Evolutionary conservation across 2,329 filamentous ascomycete genomes (phyloP), one percentile per base, ranked within the genome.

Genomic region (Leptographium wingfieldii): DNA sequence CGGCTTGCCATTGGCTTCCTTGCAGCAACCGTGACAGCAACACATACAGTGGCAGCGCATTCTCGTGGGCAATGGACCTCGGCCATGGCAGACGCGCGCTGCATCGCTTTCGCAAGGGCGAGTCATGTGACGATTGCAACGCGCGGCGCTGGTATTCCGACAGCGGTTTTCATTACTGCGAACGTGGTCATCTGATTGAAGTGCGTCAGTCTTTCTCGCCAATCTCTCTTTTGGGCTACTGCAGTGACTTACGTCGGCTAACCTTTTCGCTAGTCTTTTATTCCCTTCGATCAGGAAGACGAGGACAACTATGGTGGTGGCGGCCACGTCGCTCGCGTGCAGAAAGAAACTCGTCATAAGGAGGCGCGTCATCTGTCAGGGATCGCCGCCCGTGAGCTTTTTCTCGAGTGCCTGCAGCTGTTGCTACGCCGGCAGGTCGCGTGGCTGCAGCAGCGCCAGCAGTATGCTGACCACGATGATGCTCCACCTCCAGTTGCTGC

Each of bases 331-430:
- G 68, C 75, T 19, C 79, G 81, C 60, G 80, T 79, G 63, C 81
- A 83, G 69, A 85, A 81, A 63, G 81, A 83, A 67, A 71, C 73
- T 29, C 76, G 76, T 58, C 76, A 81, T 67, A 81, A 76, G 55
- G 73, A 79, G 55, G 76, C 76, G 55, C 75, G 76, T 61, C 80
- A 85, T 68, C 76, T 88, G 56, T 71, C 71, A 6, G 92, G 92
- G 51, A 76, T 81, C 55, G 79, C 83, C 58, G 92, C 87, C 16
- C 83, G 85, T 64, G 83, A 87, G 63, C 80, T 96, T 29, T 96
- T 89, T 69, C 77, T 97, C 43, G 87, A 95, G 69, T 87, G 84
- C 64, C 81, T 95, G 61, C 92, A 97, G 72, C 76, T 96, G 38
- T 80, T 97, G 55, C 75, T 99, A 33, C 84, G 91, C 69, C 89